Evolutionary conservation across 2,329 filamentous ascomycete genomes (phyloP).

Genomic region (Trichoderma citrinoviride): DNA sequence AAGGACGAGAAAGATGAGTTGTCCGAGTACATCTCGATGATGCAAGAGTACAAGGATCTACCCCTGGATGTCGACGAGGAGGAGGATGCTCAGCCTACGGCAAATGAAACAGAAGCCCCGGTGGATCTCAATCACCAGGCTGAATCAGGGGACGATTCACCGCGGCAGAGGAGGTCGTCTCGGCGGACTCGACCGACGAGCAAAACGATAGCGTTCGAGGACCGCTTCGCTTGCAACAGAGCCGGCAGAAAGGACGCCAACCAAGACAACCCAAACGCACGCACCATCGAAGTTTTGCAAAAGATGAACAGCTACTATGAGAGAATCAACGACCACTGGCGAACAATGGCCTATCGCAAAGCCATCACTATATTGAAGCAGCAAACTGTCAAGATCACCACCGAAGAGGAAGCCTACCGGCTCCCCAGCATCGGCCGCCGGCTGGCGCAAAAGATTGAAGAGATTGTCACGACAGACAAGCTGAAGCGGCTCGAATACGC

Average conservation of each 20-base stretch:
- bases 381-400: slow-evolving; percentile 62
- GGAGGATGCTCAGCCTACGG: slow-evolving; percentile 35
- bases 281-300: slow-evolving; percentile 73
- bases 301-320: slow-evolving; percentile 78
- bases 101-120: slow-evolving; percentile 18
- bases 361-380: slow-evolving; percentile 70
- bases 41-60: slow-evolving; percentile 59
- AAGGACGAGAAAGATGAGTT: slow-evolving; percentile 51
- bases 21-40: slow-evolving; percentile 61
- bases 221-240: slow-evolving; percentile 54
- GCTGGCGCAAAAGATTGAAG: slow-evolving; percentile 82
- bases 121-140: slow-evolving; percentile 17
- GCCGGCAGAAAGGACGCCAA: slow-evolving; percentile 47
- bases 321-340: slow-evolving; percentile 73
- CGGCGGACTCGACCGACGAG: slow-evolving; percentile 24
- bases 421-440: slow-evolving; percentile 69
- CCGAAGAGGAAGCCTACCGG: slow-evolving; percentile 63
- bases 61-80: slow-evolving; percentile 53
- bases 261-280: slow-evolving; percentile 64
- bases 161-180: slow-evolving; percentile 23
- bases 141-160: slow-evolving; percentile 27
- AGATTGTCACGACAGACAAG: slow-evolving; percentile 73
- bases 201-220: slow-evolving; percentile 41
- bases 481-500: slow-evolving; percentile 71
- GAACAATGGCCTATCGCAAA: slow-evolving; percentile 71